Percentiles rank a stretch among this genome's conserved stretches.
Conservation (phyloP, 148 eudicot species). For the Rhododendron vialii region DNA sequence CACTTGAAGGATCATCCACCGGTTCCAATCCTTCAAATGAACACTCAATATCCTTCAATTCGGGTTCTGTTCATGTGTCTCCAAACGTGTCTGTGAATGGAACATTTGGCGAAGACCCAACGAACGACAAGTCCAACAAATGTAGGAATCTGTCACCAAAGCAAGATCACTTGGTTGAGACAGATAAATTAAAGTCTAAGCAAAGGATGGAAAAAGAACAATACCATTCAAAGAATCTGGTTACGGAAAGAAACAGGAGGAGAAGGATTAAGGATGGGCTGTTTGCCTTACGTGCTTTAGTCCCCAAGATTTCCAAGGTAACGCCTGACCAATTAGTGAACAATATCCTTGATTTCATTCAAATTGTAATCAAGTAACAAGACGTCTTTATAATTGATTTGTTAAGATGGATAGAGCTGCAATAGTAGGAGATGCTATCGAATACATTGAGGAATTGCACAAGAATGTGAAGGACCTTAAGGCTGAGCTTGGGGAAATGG, state of each 20-base stretch:
- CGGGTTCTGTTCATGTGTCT: constrained; percentile 31
- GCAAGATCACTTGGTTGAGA: constrained; percentile 8
- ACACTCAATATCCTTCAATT: constrained; percentile 24
- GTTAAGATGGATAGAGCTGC: constrained; percentile 66
- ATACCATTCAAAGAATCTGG: constrained; percentile 15
- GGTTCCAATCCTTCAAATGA: constrained; percentile 46
- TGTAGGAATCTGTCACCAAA: neutral
- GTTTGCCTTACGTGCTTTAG: constrained; percentile 16
- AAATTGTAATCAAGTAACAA: neutral
- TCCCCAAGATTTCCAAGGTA: constrained; percentile 88
- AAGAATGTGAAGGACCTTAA: constrained; percentile 28
- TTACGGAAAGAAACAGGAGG: constrained; percentile 23
- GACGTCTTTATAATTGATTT: neutral
- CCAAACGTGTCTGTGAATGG: constrained; percentile 24
- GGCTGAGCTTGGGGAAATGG: constrained; percentile 40
- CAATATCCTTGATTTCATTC: neutral
- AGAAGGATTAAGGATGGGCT: constrained; percentile 15
- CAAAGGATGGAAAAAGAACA: constrained; percentile 6
- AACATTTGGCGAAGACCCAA: constrained; percentile 11
- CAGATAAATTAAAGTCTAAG: constrained; percentile 12
- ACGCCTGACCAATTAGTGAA: neutral
- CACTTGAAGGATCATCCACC: constrained; percentile 49
- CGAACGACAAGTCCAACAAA: neutral
- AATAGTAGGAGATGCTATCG: constrained; percentile 67
- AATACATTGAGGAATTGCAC: constrained; percentile 64